Evolutionary conservation across 2,329 filamentous ascomycete genomes (phyloP), one percentile per base, ranked within the genome.

Genomic region (Verticillium tricorpus): DNA sequence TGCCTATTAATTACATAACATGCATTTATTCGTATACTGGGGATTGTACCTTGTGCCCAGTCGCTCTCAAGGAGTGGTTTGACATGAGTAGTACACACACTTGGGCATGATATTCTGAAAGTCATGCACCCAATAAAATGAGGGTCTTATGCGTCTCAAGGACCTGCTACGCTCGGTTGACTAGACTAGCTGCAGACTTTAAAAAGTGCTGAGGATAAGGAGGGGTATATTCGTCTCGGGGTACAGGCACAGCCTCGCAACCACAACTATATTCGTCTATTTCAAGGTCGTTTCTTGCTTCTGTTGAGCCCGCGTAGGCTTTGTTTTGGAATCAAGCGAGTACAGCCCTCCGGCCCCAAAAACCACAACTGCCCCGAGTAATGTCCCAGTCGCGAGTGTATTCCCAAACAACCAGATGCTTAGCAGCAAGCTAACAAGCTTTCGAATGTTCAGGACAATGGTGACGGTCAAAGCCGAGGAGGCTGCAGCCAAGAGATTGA

Each of bases 391-490:
- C 14, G 89, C 86, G 66, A 99, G 80, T 45, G 84, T 77, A 73
- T 99, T 97, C 5, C 94, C 95, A 76, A 99, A 99, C 1, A 99
- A 76, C 85, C 93, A 94, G 63, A 98, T 96, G 69, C 93, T 97
- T 62, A 98, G 75, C 64, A 98, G 79, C 64, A 98, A 84, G 69
- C 93, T 97, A 61, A 97, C 89, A 22, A 99, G 81, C 76, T 99
- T 99, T 68, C 95, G 86, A 63, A 99, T 91, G 73, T 98, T 99
- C 63, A 99, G 82, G 57, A 98, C 93, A 69, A 99, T 96, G 1
- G 94, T 97, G 28, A 99, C 95, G 0, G 95, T 98, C 61, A 99
- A 83, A 0, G 95, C 96, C 3, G 93, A 94, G 3, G 92, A 92
- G 60, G 89, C 89, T 0, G 94, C 91, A 1, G 92, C 93, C 5